Conservation (phyloP, 768 basidiomycete genomes). For the Boletus sp. region DNA sequence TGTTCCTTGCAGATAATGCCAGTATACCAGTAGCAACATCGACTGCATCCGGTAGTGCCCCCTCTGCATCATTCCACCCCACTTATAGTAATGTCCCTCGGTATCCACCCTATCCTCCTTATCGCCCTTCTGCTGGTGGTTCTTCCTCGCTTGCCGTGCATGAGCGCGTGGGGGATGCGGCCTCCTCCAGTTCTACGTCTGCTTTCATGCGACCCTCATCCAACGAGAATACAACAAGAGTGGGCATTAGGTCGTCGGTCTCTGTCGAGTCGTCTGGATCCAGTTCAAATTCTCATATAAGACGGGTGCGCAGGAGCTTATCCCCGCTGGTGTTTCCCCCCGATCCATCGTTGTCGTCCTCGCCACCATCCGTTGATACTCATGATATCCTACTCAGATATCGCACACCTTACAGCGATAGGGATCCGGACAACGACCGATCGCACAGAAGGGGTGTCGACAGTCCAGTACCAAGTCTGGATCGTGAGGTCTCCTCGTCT, state of each 20-base stretch:
- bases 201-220: constrained; percentile 19
- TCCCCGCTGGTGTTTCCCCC: constrained; percentile 26
- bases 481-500: constrained; percentile 3
- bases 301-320: constrained; percentile 22
- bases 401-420: not conserved
- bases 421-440: not conserved
- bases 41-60: constrained; percentile 12
- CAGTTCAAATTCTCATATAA: constrained; percentile 7
- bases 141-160: constrained; percentile 14
- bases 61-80: constrained; percentile 20
- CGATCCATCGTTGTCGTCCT: constrained; percentile 10
- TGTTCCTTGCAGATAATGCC: constrained; percentile 12
- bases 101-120: constrained; percentile 23
- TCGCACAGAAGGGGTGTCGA: constrained; percentile 7
- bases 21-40: constrained; percentile 7
- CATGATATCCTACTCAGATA: constrained; percentile 21
- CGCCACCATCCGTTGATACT: constrained; percentile 10
- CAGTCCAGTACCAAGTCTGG: constrained; percentile 1
- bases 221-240: constrained; percentile 12
- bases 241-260: constrained; percentile 8
- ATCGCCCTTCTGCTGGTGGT: constrained; percentile 17
- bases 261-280: constrained; percentile 8
- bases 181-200: constrained; percentile 7
- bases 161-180: constrained; percentile 16
- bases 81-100: constrained; percentile 24